phyloP scores from a whole-genome alignment of 495 filamentous ascomycete genomes.

The Aspergillus nidulans region DNA sequence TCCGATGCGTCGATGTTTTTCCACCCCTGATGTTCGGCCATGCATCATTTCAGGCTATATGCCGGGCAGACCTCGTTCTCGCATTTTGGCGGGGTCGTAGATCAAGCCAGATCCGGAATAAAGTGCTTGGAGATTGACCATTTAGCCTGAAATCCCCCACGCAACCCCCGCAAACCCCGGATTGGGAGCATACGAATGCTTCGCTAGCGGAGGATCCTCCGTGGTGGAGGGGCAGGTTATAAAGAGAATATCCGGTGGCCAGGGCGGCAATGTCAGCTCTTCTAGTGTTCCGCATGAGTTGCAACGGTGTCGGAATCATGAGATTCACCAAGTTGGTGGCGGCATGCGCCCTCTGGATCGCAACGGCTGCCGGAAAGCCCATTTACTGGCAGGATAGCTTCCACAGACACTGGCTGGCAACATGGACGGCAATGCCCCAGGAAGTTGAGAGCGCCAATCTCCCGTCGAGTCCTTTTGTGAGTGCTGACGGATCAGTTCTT shows the following conservation, averaged over 20 bases:
- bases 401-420: conserved; percentile 55
- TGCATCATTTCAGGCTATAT: not conserved
- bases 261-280: not conserved
- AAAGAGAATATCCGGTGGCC: not conserved
- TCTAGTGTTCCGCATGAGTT: not conserved
- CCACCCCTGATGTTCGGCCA: not conserved
- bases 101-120: not conserved
- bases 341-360: not conserved
- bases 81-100: not conserved
- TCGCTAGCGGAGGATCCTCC: not conserved
- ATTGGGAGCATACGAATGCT: not conserved
- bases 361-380: no score
- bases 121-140: not conserved
- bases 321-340: not conserved
- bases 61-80: not conserved
- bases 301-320: not conserved
- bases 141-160: not conserved
- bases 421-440: conserved; percentile 66
- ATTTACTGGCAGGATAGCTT: not conserved
- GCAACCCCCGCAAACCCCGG: not conserved
- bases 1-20: not conserved
- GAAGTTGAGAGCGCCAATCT: conserved; percentile 59
- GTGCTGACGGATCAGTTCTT: not conserved
- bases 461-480: conserved; percentile 56
- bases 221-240: not conserved